Percentiles rank a stretch among this genome's conserved stretches.
These are phyloP conservation scores for Penicillium maclennaniae DNA, from an alignment of 495 filamentous ascomycete species.

Conservation along the genomic window DNA sequence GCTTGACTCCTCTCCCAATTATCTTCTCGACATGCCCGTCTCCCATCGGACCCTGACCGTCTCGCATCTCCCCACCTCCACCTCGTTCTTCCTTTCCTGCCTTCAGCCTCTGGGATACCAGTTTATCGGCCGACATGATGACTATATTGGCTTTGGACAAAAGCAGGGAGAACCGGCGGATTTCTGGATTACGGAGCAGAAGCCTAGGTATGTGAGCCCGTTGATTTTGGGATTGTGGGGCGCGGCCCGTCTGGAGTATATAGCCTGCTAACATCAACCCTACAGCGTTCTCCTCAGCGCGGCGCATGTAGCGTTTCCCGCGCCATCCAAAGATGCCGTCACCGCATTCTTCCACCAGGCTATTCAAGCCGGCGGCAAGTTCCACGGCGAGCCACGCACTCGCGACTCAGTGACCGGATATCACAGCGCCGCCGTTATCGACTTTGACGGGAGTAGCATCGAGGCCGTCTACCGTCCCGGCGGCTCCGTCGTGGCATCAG, in stretches of 20 bases:
- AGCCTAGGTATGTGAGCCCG: constrained; percentile 53
- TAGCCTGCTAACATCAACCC: too few relatives aligned
- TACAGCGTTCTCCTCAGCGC: constrained; percentile 45
- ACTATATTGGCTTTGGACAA: constrained; percentile 57
- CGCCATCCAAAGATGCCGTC: constrained; percentile 50
- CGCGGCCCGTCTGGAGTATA: too few relatives aligned
- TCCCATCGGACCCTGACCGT: constrained; percentile 62
- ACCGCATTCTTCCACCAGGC: constrained; percentile 57
- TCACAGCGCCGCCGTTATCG: constrained; percentile 59
- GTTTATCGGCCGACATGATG: constrained; percentile 55
- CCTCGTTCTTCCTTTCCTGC: constrained; percentile 76
- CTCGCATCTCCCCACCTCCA: constrained; percentile 70
- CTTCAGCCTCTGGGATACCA: constrained; percentile 70
- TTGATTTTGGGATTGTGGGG: too few relatives aligned
- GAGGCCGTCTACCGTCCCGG: constrained; percentile 52
- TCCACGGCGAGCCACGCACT: constrained; percentile 51
- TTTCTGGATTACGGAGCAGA: constrained; percentile 57
- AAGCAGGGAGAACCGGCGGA: constrained; percentile 48
- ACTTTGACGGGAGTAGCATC: constrained; percentile 59
- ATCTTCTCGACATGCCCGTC: constrained; percentile 47
- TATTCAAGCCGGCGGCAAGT: constrained; percentile 52
- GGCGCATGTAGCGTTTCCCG: constrained; percentile 58
- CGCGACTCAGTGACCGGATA: constrained; percentile 51
- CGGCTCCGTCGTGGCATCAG: constrained; percentile 22
- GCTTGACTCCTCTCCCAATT: too few relatives aligned